These are phyloP conservation scores for Ormosia semicastrata DNA, from an alignment of 306 rosid genomes.

Conservation along the genomic window DNA sequence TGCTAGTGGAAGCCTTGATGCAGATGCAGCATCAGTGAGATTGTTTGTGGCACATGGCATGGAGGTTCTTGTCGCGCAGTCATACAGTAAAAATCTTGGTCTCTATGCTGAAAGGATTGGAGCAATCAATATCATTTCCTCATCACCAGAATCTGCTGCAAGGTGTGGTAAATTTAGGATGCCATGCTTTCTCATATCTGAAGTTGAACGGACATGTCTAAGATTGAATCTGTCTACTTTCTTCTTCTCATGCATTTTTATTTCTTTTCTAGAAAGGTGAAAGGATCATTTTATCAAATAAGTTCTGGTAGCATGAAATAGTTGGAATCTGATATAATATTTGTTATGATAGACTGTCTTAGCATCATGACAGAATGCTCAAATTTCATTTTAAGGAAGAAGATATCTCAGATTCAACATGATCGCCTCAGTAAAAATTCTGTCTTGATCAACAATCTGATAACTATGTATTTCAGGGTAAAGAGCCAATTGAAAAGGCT, in stretches of 20 bases:
- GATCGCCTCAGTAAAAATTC: background rate
- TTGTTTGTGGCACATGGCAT: conserved; percentile 83
- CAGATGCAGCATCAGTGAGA: conserved; percentile 87
- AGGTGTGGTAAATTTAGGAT: conserved; percentile 48
- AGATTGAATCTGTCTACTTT: conserved; percentile 11
- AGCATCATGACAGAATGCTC: background rate
- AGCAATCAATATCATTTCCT: conserved; percentile 83
- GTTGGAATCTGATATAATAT: conserved; percentile 2
- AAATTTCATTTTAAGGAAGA: conserved; percentile 3
- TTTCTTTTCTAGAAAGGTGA: background rate
- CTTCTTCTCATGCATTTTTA: background rate
- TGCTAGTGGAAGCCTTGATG: conserved; percentile 99
- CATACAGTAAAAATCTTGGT: conserved; percentile 97
- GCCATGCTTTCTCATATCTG: conserved; percentile 17
- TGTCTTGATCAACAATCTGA: conserved; percentile 16
- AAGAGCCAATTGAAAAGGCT: conserved; percentile 97
- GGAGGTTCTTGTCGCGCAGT: conserved; percentile 94
- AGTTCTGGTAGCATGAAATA: background rate
- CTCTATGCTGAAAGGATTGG: conserved; percentile 98
- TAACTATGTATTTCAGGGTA: conserved; percentile 58
- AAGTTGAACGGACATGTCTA: conserved; percentile 7
- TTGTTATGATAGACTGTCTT: conserved; percentile 1
- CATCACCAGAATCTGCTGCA: conserved; percentile 82
- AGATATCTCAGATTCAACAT: background rate
- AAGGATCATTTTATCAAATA: background rate